Evolutionary conservation across 768 basidiomycete genomes (phyloP).

Genomic region (Podaxis sp.): DNA sequence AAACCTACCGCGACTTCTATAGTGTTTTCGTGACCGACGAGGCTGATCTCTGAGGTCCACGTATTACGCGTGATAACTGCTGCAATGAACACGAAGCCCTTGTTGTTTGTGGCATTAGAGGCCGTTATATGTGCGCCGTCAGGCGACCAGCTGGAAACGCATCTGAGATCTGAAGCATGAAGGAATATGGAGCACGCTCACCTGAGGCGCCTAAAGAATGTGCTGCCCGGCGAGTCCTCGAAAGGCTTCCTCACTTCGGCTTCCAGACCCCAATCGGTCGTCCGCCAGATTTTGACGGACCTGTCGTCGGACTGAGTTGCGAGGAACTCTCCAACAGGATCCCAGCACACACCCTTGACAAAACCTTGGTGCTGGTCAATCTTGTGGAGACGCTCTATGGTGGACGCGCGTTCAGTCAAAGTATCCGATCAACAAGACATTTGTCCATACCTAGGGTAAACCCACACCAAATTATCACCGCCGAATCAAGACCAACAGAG

Average conservation of each 20-base stretch:
- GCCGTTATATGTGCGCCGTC: slow-evolving; percentile 99
- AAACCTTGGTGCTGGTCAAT: slow-evolving; percentile 92
- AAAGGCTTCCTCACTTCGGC: slow-evolving; percentile 89
- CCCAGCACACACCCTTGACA: slow-evolving; percentile 99
- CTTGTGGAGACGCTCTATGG: slow-evolving; percentile 74
- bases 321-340: slow-evolving; percentile 95
- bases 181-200: slow-evolving; percentile 26
- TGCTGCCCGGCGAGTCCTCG: slow-evolving; percentile 90
- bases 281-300: slow-evolving; percentile 96
- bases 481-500: slow-evolving; percentile 90
- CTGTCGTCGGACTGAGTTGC: slow-evolving; percentile 98
- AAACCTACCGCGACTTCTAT: slow-evolving; percentile 87
- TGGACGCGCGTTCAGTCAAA: background rate
- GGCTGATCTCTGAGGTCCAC: slow-evolving; percentile 90
- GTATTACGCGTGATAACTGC: slow-evolving; percentile 88
- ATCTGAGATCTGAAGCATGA: background rate
- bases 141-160: slow-evolving; percentile 87
- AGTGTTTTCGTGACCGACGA: slow-evolving; percentile 97
- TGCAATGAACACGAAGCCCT: slow-evolving; percentile 96
- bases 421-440: background rate
- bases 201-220: slow-evolving; percentile 92
- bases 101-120: slow-evolving; percentile 95
- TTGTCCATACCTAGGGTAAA: slow-evolving; percentile 71
- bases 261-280: slow-evolving; percentile 87
- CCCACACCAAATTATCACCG: slow-evolving; percentile 93